Conservation (phyloP, 768 basidiomycete genomes). For the Galerina marginata region DNA sequence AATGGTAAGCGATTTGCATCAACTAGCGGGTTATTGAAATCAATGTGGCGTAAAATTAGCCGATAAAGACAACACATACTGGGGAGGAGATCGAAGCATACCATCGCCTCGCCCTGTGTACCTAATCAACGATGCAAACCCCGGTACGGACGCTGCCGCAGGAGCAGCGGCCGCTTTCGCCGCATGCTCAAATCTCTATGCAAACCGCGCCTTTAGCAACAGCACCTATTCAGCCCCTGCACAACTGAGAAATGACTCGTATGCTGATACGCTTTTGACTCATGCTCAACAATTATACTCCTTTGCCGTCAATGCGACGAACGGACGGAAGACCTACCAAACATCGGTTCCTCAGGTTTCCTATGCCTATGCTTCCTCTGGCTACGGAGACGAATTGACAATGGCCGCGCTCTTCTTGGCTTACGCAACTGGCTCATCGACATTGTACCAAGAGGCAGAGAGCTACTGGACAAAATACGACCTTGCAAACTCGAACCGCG, state of each 20-base stretch:
- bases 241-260: slow-evolving; percentile 72
- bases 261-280: slow-evolving; percentile 67
- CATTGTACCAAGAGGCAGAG: slow-evolving; percentile 67
- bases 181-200: slow-evolving; percentile 83
- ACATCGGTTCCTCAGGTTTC: slow-evolving; percentile 68
- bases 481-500: slow-evolving; percentile 54
- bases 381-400: slow-evolving; percentile 74
- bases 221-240: slow-evolving; percentile 60
- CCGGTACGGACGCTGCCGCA: slow-evolving; percentile 91
- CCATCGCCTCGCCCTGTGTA: slow-evolving; percentile 77
- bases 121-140: slow-evolving; percentile 77
- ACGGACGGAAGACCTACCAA: slow-evolving; percentile 68
- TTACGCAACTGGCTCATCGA: slow-evolving; percentile 66
- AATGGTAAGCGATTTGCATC: slow-evolving; percentile 47
- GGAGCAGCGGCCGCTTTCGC: slow-evolving; percentile 87
- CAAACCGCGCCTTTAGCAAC: slow-evolving; percentile 58
- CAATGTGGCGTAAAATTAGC: slow-evolving; percentile 37
- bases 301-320: slow-evolving; percentile 74
- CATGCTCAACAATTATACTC: slow-evolving; percentile 80
- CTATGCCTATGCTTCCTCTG: slow-evolving; percentile 72
- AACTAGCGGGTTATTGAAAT: slow-evolving; percentile 3
- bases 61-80: slow-evolving; percentile 76
- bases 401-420: slow-evolving; percentile 81
- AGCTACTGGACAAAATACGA: slow-evolving; percentile 61
- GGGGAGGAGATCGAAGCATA: slow-evolving; percentile 86